These are phyloP conservation scores for Mortierella sp. DNA, from an alignment of 371 early-diverging fungal species.

Conservation along the genomic window DNA sequence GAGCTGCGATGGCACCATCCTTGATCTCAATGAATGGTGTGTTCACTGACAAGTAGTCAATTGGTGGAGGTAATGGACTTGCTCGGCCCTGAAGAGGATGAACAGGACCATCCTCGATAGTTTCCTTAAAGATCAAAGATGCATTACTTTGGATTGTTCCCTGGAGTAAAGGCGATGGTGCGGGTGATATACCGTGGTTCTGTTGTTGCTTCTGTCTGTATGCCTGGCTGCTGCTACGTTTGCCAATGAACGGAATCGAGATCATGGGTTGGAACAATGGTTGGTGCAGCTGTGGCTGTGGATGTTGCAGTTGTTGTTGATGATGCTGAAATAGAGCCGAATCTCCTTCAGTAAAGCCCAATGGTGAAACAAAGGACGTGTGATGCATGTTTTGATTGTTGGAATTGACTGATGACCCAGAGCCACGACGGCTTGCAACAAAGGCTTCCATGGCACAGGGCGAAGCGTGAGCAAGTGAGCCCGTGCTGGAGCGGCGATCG, in stretches of 20 bases:
- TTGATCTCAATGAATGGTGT: slow-evolving; percentile 60
- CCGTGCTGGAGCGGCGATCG: slow-evolving; percentile 51
- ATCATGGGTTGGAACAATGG: slow-evolving; percentile 38
- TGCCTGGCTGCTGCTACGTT: slow-evolving; percentile 44
- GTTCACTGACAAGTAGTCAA: slow-evolving; percentile 24
- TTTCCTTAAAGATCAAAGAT: slow-evolving; percentile 17
- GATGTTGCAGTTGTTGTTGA: slow-evolving; percentile 15
- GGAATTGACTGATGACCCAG: slow-evolving; percentile 34
- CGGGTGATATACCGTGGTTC: background rate
- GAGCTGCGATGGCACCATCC: slow-evolving; percentile 68
- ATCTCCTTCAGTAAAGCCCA: slow-evolving; percentile 36
- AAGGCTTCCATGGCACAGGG: slow-evolving; percentile 49
- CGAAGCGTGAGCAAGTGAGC: slow-evolving; percentile 35
- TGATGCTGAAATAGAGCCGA: slow-evolving; percentile 21
- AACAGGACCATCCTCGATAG: slow-evolving; percentile 14
- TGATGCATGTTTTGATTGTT: slow-evolving; percentile 12
- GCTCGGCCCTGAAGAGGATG: slow-evolving; percentile 23
- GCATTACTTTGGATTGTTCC: slow-evolving; percentile 5
- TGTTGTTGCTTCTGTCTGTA: slow-evolving; percentile 31
- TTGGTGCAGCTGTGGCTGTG: slow-evolving; percentile 2
- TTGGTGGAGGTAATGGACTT: slow-evolving; percentile 18
- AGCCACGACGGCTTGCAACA: slow-evolving; percentile 50
- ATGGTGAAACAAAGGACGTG: background rate
- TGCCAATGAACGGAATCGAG: slow-evolving; percentile 41
- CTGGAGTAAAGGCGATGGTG: background rate